phyloP scores from a whole-genome alignment of 1,284 basidiomycete species.

The Phlebopus sp. region DNA sequence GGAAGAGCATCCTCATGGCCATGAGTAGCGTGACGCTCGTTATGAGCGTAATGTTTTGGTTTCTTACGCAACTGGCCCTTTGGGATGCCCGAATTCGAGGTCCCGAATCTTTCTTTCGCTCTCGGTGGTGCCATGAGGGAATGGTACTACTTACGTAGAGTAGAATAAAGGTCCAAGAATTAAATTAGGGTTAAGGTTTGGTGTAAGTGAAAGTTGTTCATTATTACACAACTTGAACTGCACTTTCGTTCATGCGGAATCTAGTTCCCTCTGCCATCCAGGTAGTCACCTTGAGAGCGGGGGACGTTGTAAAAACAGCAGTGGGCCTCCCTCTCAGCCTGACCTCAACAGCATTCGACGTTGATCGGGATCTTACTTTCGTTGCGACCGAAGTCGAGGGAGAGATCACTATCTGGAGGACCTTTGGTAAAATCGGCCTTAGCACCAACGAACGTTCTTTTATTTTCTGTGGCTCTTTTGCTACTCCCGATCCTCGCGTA shows the following conservation, averaged over 20 bases:
- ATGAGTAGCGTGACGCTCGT: slow-evolving; percentile 21
- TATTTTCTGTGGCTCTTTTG: slow-evolving; percentile 30
- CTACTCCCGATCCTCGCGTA: slow-evolving; percentile 39
- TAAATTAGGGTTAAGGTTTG: slow-evolving; percentile 28
- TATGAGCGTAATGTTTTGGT: slow-evolving; percentile 15
- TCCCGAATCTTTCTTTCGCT: slow-evolving; percentile 2
- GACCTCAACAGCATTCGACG: slow-evolving; percentile 57
- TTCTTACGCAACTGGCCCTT: slow-evolving; percentile 17
- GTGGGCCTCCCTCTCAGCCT: slow-evolving; percentile 32
- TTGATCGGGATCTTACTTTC: slow-evolving; percentile 65
- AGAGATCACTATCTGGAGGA: slow-evolving; percentile 59
- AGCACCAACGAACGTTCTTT: slow-evolving; percentile 16
- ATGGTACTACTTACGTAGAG: no score
- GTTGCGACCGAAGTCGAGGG: slow-evolving; percentile 60
- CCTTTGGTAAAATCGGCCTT: slow-evolving; percentile 26
- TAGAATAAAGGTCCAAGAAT: slow-evolving; percentile 4
- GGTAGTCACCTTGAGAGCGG: slow-evolving; percentile 16
- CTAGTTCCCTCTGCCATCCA: slow-evolving; percentile 24
- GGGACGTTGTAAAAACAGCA: slow-evolving; percentile 38
- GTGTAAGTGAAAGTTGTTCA: background rate
- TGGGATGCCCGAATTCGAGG: slow-evolving; percentile 12
- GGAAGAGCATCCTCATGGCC: slow-evolving; percentile 33
- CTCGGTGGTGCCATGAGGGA: slow-evolving; percentile 17
- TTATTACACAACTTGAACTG: background rate
- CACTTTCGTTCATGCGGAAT: slow-evolving; percentile 25